Conservation (phyloP, 2,329 filamentous ascomycete species). For the Phyllosticta capitalensis region DNA sequence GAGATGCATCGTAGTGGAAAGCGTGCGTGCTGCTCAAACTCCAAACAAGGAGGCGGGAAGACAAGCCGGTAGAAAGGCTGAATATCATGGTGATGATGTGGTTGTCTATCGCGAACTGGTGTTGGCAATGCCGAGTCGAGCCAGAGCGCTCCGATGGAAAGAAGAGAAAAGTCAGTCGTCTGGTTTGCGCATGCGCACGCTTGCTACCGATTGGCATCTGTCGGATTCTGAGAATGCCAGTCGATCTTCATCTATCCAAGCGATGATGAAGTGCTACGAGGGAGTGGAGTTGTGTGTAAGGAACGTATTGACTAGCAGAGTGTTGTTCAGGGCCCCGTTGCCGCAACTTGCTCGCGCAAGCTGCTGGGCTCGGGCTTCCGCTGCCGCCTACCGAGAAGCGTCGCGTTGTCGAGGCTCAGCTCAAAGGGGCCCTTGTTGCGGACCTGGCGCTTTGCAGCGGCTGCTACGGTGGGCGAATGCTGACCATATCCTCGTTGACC, state of each 20-base stretch:
- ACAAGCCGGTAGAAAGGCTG: too few species aligned
- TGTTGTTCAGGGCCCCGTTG: constrained; percentile 15
- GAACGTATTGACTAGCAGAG: not conserved
- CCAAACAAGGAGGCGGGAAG: not conserved
- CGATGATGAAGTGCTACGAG: not conserved
- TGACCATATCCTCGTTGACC: constrained; percentile 72
- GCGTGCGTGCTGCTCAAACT: too few species aligned
- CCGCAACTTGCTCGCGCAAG: constrained; percentile 34
- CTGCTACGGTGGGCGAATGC: constrained; percentile 74
- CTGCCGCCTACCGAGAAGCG: constrained; percentile 64
- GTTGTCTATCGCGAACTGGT: not conserved
- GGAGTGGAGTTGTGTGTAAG: not conserved
- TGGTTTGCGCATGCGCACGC: not conserved
- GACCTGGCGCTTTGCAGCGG: constrained; percentile 74
- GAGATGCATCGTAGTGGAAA: too few species aligned
- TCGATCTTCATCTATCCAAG: not conserved
- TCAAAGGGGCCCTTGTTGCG: constrained; percentile 78
- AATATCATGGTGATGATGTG: not conserved
- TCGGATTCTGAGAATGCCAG: not conserved
- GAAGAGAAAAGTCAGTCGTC: not conserved
- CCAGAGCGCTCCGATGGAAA: not conserved
- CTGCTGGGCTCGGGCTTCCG: constrained; percentile 40
- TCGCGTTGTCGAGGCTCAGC: constrained; percentile 83
- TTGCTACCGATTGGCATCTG: not conserved
- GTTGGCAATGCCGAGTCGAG: not conserved